phyloP scores from a whole-genome alignment of 345 rosid genomes.

The Linum trigynum region DNA sequence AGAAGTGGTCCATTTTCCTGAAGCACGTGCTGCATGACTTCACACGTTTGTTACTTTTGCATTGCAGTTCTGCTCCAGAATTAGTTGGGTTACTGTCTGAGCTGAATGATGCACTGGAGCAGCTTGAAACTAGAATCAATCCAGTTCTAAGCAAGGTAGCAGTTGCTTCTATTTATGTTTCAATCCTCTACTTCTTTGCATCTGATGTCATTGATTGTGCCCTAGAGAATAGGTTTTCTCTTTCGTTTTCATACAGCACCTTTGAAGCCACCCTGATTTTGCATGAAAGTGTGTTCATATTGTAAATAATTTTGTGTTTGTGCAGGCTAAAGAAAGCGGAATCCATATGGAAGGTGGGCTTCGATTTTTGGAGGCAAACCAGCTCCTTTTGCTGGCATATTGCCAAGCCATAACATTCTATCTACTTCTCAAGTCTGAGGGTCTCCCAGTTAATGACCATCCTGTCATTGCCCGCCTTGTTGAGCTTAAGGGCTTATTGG shows the following conservation, averaged over 20 bases:
- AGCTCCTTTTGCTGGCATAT: constrained; percentile 63
- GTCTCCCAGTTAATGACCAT: constrained; percentile 79
- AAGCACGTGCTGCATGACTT: too few relatives aligned
- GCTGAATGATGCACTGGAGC: constrained; percentile 53
- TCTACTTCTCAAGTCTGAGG: constrained; percentile 91
- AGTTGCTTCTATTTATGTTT: neutral
- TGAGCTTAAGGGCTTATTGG: constrained; percentile 61
- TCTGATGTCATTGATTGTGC: neutral
- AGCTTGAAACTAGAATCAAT: constrained; percentile 63
- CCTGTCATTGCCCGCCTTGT: constrained; percentile 87
- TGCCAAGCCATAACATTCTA: constrained; percentile 86
- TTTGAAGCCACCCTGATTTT: neutral
- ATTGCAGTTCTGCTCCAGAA: constrained; percentile 85
- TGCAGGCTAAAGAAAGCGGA: constrained; percentile 46
- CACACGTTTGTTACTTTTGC: neutral
- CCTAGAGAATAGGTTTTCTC: neutral
- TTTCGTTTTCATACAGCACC: neutral
- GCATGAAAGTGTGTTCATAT: neutral
- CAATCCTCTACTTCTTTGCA: neutral
- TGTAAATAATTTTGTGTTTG: constrained; percentile 5
- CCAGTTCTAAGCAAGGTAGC: constrained; percentile 62
- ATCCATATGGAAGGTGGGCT: constrained; percentile 35
- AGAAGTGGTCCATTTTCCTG: neutral
- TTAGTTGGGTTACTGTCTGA: constrained; percentile 77
- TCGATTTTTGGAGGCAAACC: constrained; percentile 70